Evolutionary conservation across 2,329 filamentous ascomycete genomes (phyloP).

Genomic region (Fusarium beomiforme): DNA sequence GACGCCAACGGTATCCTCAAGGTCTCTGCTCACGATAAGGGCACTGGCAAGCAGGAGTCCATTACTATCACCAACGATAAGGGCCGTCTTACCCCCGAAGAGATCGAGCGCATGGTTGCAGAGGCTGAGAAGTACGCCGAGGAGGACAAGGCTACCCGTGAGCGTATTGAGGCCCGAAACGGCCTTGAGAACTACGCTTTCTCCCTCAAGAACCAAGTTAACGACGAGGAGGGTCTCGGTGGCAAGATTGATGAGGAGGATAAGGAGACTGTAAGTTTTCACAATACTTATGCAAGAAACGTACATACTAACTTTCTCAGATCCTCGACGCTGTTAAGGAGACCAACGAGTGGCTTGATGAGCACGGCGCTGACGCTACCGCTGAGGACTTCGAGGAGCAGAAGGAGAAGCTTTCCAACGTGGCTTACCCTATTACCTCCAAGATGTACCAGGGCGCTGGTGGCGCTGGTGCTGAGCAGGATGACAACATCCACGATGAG

Average conservation of each 20-base stretch:
- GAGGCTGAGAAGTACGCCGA: conserved; percentile 99
- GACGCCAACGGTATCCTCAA: conserved; percentile 99
- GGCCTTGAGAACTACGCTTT: conserved; percentile 99
- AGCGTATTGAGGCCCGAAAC: conserved; percentile 97
- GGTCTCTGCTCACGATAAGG: conserved; percentile 96
- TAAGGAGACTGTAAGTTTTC: conserved; percentile 85
- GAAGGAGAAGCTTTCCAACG: conserved; percentile 97
- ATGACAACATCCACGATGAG: conserved; percentile 83
- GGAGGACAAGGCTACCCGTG: conserved; percentile 97
- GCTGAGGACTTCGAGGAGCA: conserved; percentile 99
- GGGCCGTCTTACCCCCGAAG: conserved; percentile 93
- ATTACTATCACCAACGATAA: conserved; percentile 99
- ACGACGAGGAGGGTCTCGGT: conserved; percentile 94
- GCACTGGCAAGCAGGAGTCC: conserved; percentile 94
- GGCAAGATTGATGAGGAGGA: conserved; percentile 99
- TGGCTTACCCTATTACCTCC: conserved; percentile 98
- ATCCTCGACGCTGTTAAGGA: conserved; percentile 97
- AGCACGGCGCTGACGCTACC: conserved; percentile 86
- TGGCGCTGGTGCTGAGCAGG: conserved; percentile 64
- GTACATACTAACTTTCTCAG: conserved; percentile 57
- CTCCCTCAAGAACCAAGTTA: conserved; percentile 98
- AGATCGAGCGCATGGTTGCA: conserved; percentile 99
- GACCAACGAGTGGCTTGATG: conserved; percentile 94
- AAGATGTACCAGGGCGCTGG: conserved; percentile 83
- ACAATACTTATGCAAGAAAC: not conserved